Conservation (phyloP, 306 rosid species). For the Castanea crenata region DNA sequence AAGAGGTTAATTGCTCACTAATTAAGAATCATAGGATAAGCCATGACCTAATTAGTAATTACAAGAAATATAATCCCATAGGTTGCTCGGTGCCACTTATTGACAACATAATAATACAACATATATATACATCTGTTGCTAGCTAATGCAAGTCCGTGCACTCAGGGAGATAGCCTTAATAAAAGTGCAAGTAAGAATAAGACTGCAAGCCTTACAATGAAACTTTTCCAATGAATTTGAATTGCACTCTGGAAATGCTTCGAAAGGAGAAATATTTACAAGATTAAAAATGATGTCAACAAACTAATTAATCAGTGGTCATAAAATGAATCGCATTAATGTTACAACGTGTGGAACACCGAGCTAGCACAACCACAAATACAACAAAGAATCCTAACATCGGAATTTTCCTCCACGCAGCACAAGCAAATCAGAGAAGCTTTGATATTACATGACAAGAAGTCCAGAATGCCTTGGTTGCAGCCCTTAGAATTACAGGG, state of each 20-base stretch:
- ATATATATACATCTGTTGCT: background rate
- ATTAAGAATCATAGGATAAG: too few species aligned
- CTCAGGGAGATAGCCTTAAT: too few species aligned
- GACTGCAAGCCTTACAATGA: background rate
- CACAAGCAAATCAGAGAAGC: conserved; percentile 58
- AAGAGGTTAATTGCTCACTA: too few species aligned
- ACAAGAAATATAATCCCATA: too few species aligned
- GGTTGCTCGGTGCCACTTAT: too few species aligned
- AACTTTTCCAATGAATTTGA: conserved; percentile 17
- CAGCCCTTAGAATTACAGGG: conserved; percentile 71
- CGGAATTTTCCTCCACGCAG: conserved; percentile 21
- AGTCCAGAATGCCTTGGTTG: conserved; percentile 87
- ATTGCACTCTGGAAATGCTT: conserved; percentile 22
- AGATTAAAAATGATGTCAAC: conserved; percentile 13
- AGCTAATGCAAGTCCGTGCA: too few species aligned
- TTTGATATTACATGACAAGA: conserved; percentile 90
- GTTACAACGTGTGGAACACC: conserved; percentile 9
- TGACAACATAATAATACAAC: too few species aligned
- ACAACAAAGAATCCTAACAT: conserved; percentile 6
- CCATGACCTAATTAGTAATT: too few species aligned
- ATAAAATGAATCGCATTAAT: conserved; percentile 15
- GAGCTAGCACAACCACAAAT: conserved; percentile 7
- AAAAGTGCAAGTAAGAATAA: background rate
- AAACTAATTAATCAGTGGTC: conserved; percentile 29
- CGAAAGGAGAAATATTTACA: conserved; percentile 31